phyloP scores from a whole-genome alignment of 768 basidiomycete genomes.

The Clitopilus passeckerianus region DNA sequence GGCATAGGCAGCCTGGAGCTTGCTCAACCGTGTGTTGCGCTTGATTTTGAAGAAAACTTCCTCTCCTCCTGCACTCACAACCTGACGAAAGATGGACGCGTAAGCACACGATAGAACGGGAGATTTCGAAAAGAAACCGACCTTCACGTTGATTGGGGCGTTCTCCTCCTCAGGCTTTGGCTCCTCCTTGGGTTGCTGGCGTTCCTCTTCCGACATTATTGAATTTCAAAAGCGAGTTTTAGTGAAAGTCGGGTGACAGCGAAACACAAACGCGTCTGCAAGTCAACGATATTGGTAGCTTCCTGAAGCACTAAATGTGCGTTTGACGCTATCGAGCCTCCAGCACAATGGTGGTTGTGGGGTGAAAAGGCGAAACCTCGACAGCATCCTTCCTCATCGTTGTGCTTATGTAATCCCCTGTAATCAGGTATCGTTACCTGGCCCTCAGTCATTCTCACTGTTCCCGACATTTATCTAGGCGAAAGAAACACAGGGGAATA shows the following conservation, averaged over 20 bases:
- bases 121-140: conserved; percentile 14
- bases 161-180: conserved; percentile 56
- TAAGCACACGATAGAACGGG: background rate
- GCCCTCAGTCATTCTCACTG: background rate
- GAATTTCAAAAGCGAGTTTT: background rate
- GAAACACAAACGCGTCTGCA: background rate
- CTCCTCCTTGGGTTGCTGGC: conserved; percentile 28
- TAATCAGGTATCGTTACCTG: background rate
- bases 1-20: conserved; percentile 90
- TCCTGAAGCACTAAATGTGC: background rate
- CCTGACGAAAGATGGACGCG: conserved; percentile 33
- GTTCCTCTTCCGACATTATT: conserved; percentile 53
- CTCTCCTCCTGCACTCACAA: conserved; percentile 70
- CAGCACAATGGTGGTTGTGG: background rate
- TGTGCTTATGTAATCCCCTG: background rate
- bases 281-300: too few relatives aligned
- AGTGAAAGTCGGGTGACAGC: background rate
- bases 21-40: conserved; percentile 85
- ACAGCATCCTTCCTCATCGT: background rate
- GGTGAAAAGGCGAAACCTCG: background rate
- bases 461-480: background rate
- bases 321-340: background rate
- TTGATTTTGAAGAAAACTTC: conserved; percentile 99
- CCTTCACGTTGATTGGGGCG: conserved; percentile 77
- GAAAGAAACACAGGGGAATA: background rate